A percentile compares a stretch with the other conserved stretches of the same genome.
phyloP scores from a whole-genome alignment of 192 early-diverging fungal species.

The Coemansia interrupta region DNA sequence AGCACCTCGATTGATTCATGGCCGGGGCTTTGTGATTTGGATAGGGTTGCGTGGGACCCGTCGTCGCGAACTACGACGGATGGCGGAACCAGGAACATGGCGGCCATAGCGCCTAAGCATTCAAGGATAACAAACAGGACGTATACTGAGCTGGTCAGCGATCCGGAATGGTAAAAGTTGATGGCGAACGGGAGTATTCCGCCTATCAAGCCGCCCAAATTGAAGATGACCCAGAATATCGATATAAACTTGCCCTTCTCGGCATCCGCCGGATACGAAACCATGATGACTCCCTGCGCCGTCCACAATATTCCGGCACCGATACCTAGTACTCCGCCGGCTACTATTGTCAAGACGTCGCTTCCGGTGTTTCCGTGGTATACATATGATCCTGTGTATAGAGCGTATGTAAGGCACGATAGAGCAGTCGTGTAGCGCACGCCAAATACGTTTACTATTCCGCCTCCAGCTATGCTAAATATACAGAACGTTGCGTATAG shows the following conservation, averaged over 20 bases:
- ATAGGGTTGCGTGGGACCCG: constrained; percentile 61
- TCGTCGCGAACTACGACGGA: constrained; percentile 63
- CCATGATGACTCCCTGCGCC: constrained; percentile 74
- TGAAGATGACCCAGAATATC: constrained; percentile 82
- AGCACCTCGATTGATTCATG: constrained; percentile 59
- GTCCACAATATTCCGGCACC: constrained; percentile 71
- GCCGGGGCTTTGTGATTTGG: constrained; percentile 57
- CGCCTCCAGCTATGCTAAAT: constrained; percentile 71
- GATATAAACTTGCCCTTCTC: constrained; percentile 78
- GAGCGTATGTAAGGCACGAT: constrained; percentile 64
- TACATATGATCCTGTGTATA: constrained; percentile 72
- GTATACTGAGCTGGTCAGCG: constrained; percentile 66
- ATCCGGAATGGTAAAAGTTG: constrained; percentile 56
- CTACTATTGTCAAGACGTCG: constrained; percentile 61
- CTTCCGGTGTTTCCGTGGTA: constrained; percentile 58
- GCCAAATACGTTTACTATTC: constrained; percentile 76
- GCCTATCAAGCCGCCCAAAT: constrained; percentile 72
- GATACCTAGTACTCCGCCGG: constrained; percentile 73
- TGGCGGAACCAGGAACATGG: constrained; percentile 60
- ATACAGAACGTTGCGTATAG: constrained; percentile 71
- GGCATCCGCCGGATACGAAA: constrained; percentile 73
- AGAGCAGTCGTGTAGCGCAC: constrained; percentile 62
- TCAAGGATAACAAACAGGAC: constrained; percentile 71
- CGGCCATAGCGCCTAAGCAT: constrained; percentile 57
- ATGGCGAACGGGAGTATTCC: constrained; percentile 65